phyloP scores from a whole-genome alignment of 2,329 filamentous ascomycete genomes.

The Mariannaea elegans region DNA sequence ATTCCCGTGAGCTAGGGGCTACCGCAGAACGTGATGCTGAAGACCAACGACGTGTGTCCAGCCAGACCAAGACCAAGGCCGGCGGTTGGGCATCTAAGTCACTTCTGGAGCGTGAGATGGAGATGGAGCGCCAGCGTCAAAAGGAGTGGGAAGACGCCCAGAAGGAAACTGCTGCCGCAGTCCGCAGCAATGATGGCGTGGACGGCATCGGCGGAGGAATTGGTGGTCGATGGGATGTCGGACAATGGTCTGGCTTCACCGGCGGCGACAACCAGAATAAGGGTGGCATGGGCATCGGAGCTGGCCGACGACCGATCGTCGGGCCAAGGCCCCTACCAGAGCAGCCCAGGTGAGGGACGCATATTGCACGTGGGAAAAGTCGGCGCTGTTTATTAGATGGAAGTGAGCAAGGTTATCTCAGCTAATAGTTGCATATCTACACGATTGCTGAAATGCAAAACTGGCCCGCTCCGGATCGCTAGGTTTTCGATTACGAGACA shows the following conservation, averaged over 20 bases:
- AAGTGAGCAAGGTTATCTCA: not conserved
- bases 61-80: conserved; percentile 69
- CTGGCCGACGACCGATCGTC: conserved; percentile 79
- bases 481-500: not conserved
- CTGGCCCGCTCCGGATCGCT: not conserved
- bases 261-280: conserved; percentile 80
- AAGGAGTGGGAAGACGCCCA: conserved; percentile 83
- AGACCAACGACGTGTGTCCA: conserved; percentile 66
- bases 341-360: conserved; percentile 34
- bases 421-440: conserved; percentile 9
- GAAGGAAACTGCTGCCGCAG: conserved; percentile 66
- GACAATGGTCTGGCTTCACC: conserved; percentile 78
- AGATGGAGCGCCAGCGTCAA: conserved; percentile 79
- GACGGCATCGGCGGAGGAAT: conserved; percentile 74
- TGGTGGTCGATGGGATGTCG: conserved; percentile 77
- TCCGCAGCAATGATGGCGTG: conserved; percentile 59
- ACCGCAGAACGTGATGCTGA: conserved; percentile 70
- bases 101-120: conserved; percentile 82
- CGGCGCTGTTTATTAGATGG: not conserved
- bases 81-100: conserved; percentile 73
- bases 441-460: not conserved
- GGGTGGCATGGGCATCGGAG: conserved; percentile 71
- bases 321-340: conserved; percentile 74
- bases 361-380: not conserved
- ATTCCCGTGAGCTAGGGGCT: conserved; percentile 63